Evolutionary conservation across 805 yeast genomes (phyloP).

Genomic region (Candida dajiaensis): DNA sequence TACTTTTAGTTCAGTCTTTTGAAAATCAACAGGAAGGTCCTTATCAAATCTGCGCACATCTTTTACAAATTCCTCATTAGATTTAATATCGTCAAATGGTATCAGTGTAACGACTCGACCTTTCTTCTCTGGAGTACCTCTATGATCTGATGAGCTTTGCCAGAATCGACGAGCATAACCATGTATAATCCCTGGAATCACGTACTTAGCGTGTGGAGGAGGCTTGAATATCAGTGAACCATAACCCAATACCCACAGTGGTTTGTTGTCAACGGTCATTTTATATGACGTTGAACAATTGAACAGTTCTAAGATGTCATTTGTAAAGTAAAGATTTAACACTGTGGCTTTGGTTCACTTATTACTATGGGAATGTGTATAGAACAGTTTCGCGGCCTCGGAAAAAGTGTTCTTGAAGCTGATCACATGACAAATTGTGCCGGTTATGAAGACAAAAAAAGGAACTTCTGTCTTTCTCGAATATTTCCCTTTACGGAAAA

Average conservation of each 20-base stretch:
- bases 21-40: conserved; percentile 18
- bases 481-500: neutral
- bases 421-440: no score
- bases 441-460: no score
- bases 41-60: conserved; percentile 33
- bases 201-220: conserved; percentile 61
- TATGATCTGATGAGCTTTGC: conserved; percentile 86
- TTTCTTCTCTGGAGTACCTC: conserved; percentile 83
- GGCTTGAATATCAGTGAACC: conserved; percentile 89
- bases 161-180: conserved; percentile 84
- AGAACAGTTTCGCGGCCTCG: neutral
- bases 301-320: no score
- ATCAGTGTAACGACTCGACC: conserved; percentile 87
- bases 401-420: no score
- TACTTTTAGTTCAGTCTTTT: conserved; percentile 42
- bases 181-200: conserved; percentile 64
- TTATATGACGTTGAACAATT: no score
- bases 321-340: no score
- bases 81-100: conserved; percentile 47
- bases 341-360: no score
- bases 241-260: conserved; percentile 82
- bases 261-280: conserved; percentile 17
- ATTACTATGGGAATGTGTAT: no score
- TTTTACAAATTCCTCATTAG: conserved; percentile 32
- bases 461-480: neutral